These are phyloP conservation scores for Gracilaria gracilis DNA, from an alignment of 23 red algal genomes.

Conservation along the genomic window DNA sequence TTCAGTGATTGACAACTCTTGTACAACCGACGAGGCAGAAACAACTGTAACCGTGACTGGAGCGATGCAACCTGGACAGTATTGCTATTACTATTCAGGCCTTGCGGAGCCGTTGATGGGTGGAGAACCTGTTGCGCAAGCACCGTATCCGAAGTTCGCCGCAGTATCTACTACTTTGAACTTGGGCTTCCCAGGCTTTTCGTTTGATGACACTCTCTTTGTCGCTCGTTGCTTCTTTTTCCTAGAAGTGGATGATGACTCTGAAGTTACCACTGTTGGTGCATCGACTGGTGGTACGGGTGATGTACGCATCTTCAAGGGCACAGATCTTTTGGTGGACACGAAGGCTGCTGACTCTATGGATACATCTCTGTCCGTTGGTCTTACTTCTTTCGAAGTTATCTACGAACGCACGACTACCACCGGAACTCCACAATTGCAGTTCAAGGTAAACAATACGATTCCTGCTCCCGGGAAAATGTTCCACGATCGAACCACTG, in stretches of 20 bases:
- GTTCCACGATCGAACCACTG: conserved; percentile 42
- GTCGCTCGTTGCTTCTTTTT: conserved; percentile 65
- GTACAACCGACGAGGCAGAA: conserved; percentile 47
- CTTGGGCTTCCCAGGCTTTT: conserved; percentile 36
- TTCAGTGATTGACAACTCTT: conserved; percentile 57
- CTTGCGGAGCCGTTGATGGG: not conserved
- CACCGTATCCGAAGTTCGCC: conserved; percentile 36
- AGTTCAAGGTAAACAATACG: conserved; percentile 41
- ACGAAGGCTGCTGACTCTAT: conserved; percentile 12
- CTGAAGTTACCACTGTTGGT: conserved; percentile 4
- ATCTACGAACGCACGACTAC: conserved; percentile 47
- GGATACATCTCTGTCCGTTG: conserved; percentile 30
- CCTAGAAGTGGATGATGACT: conserved; percentile 50
- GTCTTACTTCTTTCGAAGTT: conserved; percentile 62
- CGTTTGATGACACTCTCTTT: conserved; percentile 44
- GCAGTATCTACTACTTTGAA: conserved; percentile 23
- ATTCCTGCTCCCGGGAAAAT: conserved; percentile 6
- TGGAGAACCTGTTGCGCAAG: conserved; percentile 6
- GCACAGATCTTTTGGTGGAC: conserved; percentile 50
- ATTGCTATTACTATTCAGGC: conserved; percentile 74
- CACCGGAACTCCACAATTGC: conserved; percentile 14
- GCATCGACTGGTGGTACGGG: conserved; percentile 36
- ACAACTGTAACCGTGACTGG: conserved; percentile 76
- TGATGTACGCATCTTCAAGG: conserved; percentile 51
- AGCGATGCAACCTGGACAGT: conserved; percentile 59